Evolutionary conservation across 192 early-diverging fungal species (phyloP), one percentile per base, ranked within the genome.

Genomic region (Umbelopsis sp.): DNA sequence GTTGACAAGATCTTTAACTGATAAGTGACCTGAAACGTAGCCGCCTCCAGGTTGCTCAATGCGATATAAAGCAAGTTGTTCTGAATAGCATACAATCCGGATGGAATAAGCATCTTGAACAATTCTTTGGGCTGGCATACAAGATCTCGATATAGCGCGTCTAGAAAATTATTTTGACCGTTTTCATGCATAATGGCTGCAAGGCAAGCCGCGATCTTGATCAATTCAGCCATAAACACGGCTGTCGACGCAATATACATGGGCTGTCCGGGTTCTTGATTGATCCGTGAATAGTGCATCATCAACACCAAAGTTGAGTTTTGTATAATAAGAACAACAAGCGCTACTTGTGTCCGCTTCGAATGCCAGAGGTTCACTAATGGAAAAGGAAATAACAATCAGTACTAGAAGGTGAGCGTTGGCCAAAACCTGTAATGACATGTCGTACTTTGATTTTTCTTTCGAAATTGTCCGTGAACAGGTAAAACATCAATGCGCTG

Each of bases 1-100:
- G 93, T 94, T 1, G 93, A 93, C 14, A 95, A 75, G 50, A 94
- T 93, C 76, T 95, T 95, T 79, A 95, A 78, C 72, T 95, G 93
- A 72, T 94, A 95, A 17, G 93, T 91, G 22, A 95, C 92, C 79
- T 93, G 92, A 73, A 92, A 95, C 0, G 91, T 93, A 10, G 93
- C 91, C 0, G 93, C 91, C 73, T 95, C 92, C 43, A 95, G 71
- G 71, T 87, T 82, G 12, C 87, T 81, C 5, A 92, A 81, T 0
- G 93, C 91, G 7, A 91, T 69, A 71, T 95, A 95, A 32, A 93
- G 88, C 50, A 95, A 71, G 73, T 94, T 95, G 78, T 95, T 95
- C 69, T 95, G 93, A 22, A 94, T 74, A 9, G 92, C 87, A 76
- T 95, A 90, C 36, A 88, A 69, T 36, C 86, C 83, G 6, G 92